phyloP scores from a whole-genome alignment of 768 basidiomycete genomes.

The Mycena olivaceomarginata region DNA sequence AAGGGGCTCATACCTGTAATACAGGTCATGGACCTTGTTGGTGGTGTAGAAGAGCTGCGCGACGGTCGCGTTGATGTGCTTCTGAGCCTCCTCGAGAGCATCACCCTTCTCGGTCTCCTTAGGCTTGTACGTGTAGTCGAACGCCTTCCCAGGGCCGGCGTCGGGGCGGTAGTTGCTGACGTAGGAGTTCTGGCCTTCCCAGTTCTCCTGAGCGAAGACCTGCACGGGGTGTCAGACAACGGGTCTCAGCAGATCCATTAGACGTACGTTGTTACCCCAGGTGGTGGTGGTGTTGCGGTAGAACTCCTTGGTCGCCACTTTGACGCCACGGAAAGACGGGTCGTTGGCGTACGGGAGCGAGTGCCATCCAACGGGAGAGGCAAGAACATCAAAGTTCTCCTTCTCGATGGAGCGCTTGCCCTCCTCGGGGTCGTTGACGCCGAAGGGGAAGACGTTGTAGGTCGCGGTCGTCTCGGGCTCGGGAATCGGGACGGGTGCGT shows the following conservation, averaged over 20 bases:
- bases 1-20: constrained; percentile 73
- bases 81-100: constrained; percentile 82
- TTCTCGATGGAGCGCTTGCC: constrained; percentile 76
- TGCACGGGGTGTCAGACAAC: too few relatives aligned
- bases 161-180: constrained; percentile 88
- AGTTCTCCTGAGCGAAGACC: constrained; percentile 97
- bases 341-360: constrained; percentile 83
- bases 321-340: constrained; percentile 65
- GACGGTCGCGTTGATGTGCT: constrained; percentile 91
- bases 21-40: constrained; percentile 89
- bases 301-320: constrained; percentile 52
- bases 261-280: constrained; percentile 87
- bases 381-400: constrained; percentile 85
- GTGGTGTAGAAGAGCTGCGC: constrained; percentile 93
- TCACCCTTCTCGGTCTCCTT: constrained; percentile 71
- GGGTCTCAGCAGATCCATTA: too few relatives aligned
- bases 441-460: constrained; percentile 88
- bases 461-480: constrained; percentile 59
- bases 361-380: constrained; percentile 96
- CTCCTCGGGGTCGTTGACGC: constrained; percentile 88
- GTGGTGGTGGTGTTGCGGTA: constrained; percentile 87
- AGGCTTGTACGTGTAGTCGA: constrained; percentile 88
- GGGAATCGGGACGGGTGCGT: constrained; percentile 73
- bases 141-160: constrained; percentile 71
- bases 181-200: constrained; percentile 83